Conservation (phyloP, 2,329 filamentous ascomycete genomes). For the Elsinoe batatas region DNA sequence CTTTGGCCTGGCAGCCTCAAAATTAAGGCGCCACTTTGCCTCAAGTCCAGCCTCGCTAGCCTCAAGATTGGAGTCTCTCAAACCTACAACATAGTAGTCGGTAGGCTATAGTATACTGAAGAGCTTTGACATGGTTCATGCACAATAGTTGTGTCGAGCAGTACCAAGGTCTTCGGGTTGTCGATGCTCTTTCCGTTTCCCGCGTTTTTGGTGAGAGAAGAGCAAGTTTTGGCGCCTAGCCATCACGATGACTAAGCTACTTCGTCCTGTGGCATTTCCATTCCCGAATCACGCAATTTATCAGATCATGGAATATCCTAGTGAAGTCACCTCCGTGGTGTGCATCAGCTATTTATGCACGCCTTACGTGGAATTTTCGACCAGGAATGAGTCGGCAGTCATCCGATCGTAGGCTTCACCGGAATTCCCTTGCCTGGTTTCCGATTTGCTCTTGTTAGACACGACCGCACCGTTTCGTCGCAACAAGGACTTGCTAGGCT, state of each 20-base stretch:
- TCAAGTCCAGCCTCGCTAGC: neutral
- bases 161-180: neutral
- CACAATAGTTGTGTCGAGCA: neutral
- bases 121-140: constrained; percentile 1
- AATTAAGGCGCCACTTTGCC: neutral
- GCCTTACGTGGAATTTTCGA: neutral
- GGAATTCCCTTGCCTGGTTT: neutral
- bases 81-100: no score
- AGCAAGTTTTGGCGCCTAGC: no score
- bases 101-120: no score
- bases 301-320: neutral
- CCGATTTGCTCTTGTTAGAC: neutral
- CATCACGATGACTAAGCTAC: no score
- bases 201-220: no score
- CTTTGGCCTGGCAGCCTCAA: neutral
- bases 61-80: neutral
- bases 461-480: neutral
- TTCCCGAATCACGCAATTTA: neutral
- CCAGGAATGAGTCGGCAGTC: neutral
- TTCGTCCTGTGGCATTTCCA: neutral
- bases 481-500: neutral
- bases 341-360: neutral
- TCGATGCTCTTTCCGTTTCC: no score
- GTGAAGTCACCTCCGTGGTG: neutral
- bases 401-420: neutral